Base-by-base conservation (phyloP, 1,284 basidiomycete species). In the Chondrostereum purpureum region DNA sequence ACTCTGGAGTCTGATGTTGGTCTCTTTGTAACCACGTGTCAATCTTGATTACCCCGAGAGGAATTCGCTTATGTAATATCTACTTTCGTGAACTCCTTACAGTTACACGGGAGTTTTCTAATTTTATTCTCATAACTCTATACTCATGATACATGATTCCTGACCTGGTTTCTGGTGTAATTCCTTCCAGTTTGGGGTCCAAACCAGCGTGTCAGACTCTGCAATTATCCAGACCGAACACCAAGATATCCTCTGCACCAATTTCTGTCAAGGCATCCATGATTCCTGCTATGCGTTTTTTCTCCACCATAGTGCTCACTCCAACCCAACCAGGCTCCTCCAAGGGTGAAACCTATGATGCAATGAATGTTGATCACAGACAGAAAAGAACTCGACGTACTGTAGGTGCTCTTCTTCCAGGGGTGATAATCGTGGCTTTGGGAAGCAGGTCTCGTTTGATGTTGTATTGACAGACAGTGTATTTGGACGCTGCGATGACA, bases 401-500 rank as follows among this genome's bases (percentile, higher is more conserved):
- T 3, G 95, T 97, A 13, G 96, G 87, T 0, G 92, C 94, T 50
- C 89, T 72, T 44, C 93, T 74, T 1, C 95, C 95, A 0, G 95
- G 96, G 0, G 95, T 95, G 58, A 98, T 73, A 22, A 60, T 58
- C 0, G 83, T 75, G 1, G 91, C 93, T 3, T 68, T 67, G 8
- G 69, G 54, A 5, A 98, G 73, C 35, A 69, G 68, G 17, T 70
- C 69, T 10, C 91, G 78, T 23, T 68, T 66, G 48, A 99, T 76
- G 64, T 99, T 99, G 76, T 97, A 99, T 58, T 92, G 83, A 62
- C 92, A 92, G 14, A 94, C 70, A 40, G 95, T 87, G 64, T 93
- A 97, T 67, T 80, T 83, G 47, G 74, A 72, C 1, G 96, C 92
- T 0, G 96, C 94, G 48, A 98, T 75, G 36, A 98, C 92, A 51